Conservation (phyloP, 2,329 filamentous ascomycete genomes). For the Arachnopeziza araneosa region DNA sequence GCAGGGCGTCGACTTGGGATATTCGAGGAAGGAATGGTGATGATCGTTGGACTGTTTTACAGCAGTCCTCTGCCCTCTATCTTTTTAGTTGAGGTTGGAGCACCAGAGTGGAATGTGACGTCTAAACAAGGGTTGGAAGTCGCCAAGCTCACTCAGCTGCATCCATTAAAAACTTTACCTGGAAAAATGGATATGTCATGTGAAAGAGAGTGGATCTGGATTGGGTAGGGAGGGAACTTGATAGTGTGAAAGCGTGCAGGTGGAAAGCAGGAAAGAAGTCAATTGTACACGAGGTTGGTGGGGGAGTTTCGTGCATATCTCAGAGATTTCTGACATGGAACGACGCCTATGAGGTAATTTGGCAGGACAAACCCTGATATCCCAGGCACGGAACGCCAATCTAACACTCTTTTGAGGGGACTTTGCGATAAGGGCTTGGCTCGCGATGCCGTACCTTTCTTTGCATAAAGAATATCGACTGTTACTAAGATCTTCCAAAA, state of each 20-base stretch:
- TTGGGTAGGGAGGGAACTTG: not conserved
- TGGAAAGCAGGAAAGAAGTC: not conserved
- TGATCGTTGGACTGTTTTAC: slow-evolving; percentile 67
- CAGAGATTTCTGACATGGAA: not conserved
- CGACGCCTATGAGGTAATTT: not conserved
- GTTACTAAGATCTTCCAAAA: too few species aligned
- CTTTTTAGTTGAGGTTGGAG: not conserved
- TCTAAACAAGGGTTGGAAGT: not conserved
- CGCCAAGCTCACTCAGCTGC: not conserved
- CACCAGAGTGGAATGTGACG: not conserved
- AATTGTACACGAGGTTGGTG: not conserved
- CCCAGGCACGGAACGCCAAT: not conserved
- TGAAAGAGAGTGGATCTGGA: not conserved
- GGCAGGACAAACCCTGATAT: not conserved
- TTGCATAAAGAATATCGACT: too few species aligned
- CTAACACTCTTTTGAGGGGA: not conserved
- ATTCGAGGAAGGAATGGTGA: slow-evolving; percentile 79
- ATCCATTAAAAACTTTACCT: not conserved
- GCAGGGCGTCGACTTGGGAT: slow-evolving; percentile 59
- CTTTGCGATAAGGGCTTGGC: not conserved
- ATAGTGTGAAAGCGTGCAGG: not conserved
- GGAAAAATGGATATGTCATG: not conserved
- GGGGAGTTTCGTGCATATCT: not conserved
- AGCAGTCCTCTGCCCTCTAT: slow-evolving; percentile 53
- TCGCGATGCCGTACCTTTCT: too few species aligned